phyloP scores from a whole-genome alignment of 768 basidiomycete species.

The Tylopilus cervinicoccineus region DNA sequence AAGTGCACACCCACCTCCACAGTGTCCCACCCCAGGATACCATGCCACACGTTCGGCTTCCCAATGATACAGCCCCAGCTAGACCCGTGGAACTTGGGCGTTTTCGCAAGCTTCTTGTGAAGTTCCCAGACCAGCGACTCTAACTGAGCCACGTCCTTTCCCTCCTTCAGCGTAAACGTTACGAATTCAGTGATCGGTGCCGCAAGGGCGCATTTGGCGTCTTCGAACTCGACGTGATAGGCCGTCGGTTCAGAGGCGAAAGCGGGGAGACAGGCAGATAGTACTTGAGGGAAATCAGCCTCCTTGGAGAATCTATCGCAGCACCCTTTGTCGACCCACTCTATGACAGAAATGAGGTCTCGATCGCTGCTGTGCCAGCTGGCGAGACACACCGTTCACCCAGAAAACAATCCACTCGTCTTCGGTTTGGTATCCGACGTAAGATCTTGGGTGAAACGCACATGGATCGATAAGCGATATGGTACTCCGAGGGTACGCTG shows the following conservation, averaged over 20 bases:
- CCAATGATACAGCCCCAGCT: constrained; percentile 26
- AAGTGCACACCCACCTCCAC: constrained; percentile 23
- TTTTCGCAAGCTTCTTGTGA: constrained; percentile 17
- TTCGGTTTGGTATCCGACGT: constrained; percentile 28
- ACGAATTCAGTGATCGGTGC: constrained; percentile 34
- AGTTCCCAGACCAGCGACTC: constrained; percentile 21
- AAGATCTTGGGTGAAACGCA: constrained; percentile 19
- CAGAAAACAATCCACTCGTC: constrained; percentile 25
- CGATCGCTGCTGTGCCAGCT: constrained; percentile 5
- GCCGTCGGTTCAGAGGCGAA: constrained; percentile 18
- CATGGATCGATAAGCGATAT: constrained; percentile 5
- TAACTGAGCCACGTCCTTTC: constrained; percentile 15
- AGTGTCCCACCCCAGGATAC: constrained; percentile 37
- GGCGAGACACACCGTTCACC: constrained; percentile 17
- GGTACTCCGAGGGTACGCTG: not conserved
- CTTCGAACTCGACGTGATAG: constrained; percentile 21
- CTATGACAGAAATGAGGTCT: constrained; percentile 11
- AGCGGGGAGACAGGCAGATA: constrained; percentile 5
- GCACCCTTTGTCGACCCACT: constrained; percentile 25
- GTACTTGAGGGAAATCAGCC: constrained; percentile 3
- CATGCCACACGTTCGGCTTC: constrained; percentile 20
- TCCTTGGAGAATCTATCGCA: constrained; percentile 12
- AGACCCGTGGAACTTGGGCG: constrained; percentile 25
- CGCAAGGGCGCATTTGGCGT: constrained; percentile 13
- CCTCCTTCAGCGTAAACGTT: constrained; percentile 29